These are phyloP conservation scores for Uronychia binucleata DNA, from an alignment of 73 alveolate genomes.

Conservation along the genomic window DNA sequence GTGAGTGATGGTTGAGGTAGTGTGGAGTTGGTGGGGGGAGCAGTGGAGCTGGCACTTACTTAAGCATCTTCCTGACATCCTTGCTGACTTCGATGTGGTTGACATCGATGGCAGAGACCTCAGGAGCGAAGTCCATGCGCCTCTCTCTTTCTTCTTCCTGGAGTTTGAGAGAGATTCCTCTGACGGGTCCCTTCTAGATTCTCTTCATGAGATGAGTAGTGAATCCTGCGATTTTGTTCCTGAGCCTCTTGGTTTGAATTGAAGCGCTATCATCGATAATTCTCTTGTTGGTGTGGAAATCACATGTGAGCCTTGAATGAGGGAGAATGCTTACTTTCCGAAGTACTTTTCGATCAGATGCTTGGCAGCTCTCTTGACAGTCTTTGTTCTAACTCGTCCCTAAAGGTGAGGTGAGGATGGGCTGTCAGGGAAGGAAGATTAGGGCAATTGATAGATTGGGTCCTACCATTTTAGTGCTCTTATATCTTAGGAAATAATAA, in stretches of 20 bases:
- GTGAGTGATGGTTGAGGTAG: too few relatives aligned
- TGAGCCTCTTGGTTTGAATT: constrained; percentile 94
- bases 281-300: constrained; percentile 97
- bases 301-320: constrained; percentile 78
- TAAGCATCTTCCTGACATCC: constrained; percentile 55
- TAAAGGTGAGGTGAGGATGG: background rate
- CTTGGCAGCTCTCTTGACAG: constrained; percentile 97
- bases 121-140: constrained; percentile 83
- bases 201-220: constrained; percentile 97
- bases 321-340: constrained; percentile 61
- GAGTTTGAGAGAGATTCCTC: constrained; percentile 96
- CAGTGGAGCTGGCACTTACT: too few relatives aligned
- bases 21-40: too few relatives aligned
- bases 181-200: constrained; percentile 97
- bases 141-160: constrained; percentile 87
- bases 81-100: constrained; percentile 59
- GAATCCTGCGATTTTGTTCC: constrained; percentile 93
- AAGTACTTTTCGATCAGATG: constrained; percentile 93
- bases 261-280: constrained; percentile 94
- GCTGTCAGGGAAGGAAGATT: background rate
- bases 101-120: constrained; percentile 53
- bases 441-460: background rate
- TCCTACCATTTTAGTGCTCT: constrained; percentile 1
- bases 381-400: constrained; percentile 98
- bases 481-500: background rate